Evolutionary conservation across 2,329 filamentous ascomycete genomes (phyloP).

Genomic region (Microdochium nivale): DNA sequence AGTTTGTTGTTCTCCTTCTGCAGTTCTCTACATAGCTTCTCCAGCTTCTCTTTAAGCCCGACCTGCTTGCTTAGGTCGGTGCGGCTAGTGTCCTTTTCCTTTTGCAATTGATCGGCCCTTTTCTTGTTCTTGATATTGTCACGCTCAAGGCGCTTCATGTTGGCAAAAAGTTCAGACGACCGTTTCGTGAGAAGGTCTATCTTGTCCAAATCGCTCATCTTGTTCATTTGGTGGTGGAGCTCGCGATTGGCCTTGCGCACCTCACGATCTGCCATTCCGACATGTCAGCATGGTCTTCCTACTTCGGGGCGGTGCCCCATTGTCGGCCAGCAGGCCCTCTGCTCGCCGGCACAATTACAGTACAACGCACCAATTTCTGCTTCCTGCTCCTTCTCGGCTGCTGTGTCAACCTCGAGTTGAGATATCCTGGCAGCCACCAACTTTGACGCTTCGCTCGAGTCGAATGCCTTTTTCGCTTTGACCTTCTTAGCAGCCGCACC

Average conservation of each 20-base stretch:
- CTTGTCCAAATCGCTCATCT: slow-evolving; percentile 86
- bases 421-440: slow-evolving; percentile 89
- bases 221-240: slow-evolving; percentile 76
- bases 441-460: slow-evolving; percentile 85
- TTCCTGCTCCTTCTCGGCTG: slow-evolving; percentile 91
- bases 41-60: slow-evolving; percentile 88
- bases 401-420: slow-evolving; percentile 87
- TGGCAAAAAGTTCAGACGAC: slow-evolving; percentile 82
- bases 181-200: slow-evolving; percentile 86
- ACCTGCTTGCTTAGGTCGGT: slow-evolving; percentile 86
- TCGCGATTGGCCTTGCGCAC: slow-evolving; percentile 75
- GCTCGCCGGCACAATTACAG: neutral
- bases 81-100: slow-evolving; percentile 86
- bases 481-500: slow-evolving; percentile 60
- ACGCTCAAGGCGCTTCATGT: slow-evolving; percentile 92
- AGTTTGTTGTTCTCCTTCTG: slow-evolving; percentile 98
- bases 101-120: slow-evolving; percentile 85
- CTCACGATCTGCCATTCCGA: slow-evolving; percentile 17
- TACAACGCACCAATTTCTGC: slow-evolving; percentile 75
- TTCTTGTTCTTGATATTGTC: slow-evolving; percentile 96
- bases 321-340: neutral
- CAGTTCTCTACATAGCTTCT: slow-evolving; percentile 90
- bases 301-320: neutral
- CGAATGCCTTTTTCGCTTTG: slow-evolving; percentile 76
- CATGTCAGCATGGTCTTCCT: slow-evolving; percentile 9